Evolutionary conservation across 1,139 yeast genomes (phyloP).

Genomic region (Geotrichum candidum): DNA sequence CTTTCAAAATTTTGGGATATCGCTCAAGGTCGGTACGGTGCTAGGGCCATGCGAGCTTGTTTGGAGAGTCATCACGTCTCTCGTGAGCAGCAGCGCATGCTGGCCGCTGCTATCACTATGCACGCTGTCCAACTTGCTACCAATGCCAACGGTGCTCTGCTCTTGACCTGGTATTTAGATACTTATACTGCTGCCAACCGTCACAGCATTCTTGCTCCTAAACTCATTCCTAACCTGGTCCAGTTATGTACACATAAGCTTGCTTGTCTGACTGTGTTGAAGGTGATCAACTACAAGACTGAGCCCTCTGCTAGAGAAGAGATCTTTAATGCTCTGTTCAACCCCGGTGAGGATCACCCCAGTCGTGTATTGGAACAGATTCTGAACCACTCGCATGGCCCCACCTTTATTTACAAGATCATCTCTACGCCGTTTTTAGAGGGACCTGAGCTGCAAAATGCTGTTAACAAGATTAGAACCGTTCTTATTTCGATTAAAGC

Average conservation of each 20-base stretch:
- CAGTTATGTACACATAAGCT: slow-evolving; percentile 75
- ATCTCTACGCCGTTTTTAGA: slow-evolving; percentile 37
- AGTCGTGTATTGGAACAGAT: slow-evolving; percentile 45
- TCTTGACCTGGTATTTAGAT: slow-evolving; percentile 92
- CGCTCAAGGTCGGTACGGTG: slow-evolving; percentile 88
- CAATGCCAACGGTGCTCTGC: slow-evolving; percentile 80
- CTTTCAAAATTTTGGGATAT: slow-evolving; percentile 74
- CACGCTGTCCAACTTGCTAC: slow-evolving; percentile 76
- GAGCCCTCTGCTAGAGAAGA: slow-evolving; percentile 57
- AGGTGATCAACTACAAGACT: slow-evolving; percentile 60
- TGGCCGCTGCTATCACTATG: slow-evolving; percentile 75
- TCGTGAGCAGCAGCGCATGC: slow-evolving; percentile 61
- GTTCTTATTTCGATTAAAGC: slow-evolving; percentile 56
- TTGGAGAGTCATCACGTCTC: slow-evolving; percentile 67
- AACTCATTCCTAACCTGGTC: slow-evolving; percentile 56
- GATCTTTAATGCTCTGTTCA: slow-evolving; percentile 59
- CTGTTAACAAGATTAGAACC: slow-evolving; percentile 54
- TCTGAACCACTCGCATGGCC: slow-evolving; percentile 63
- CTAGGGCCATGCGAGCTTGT: slow-evolving; percentile 90
- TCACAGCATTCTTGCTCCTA: slow-evolving; percentile 50
- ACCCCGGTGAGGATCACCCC: slow-evolving; percentile 29
- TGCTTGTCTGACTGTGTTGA: slow-evolving; percentile 77
- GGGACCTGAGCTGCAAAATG: slow-evolving; percentile 49
- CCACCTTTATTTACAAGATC: slow-evolving; percentile 76
- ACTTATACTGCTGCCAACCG: slow-evolving; percentile 65